Evolutionary conservation across 805 yeast genomes (phyloP).

Genomic region (Torulaspora maleeae): DNA sequence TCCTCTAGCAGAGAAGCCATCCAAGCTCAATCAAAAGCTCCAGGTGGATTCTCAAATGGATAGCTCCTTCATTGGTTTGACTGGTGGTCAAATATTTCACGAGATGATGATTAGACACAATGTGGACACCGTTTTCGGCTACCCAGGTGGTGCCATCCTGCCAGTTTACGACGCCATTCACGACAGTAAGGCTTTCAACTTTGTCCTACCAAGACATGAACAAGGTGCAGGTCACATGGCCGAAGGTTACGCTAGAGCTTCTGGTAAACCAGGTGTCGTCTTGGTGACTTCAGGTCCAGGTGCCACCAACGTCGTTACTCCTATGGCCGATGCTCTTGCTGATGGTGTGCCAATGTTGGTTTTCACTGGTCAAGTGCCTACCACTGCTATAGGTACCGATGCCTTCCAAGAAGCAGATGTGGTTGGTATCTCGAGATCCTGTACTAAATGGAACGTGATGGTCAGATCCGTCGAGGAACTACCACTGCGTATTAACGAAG

Average conservation of each 20-base stretch:
- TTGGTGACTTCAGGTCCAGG: slow-evolving; percentile 99
- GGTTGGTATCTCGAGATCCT: slow-evolving; percentile 91
- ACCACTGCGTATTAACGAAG: slow-evolving; percentile 94
- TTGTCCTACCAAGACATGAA: slow-evolving; percentile 92
- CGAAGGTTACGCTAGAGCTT: slow-evolving; percentile 94
- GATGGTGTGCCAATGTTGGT: slow-evolving; percentile 98
- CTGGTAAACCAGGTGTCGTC: slow-evolving; percentile 96
- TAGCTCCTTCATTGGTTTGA: slow-evolving; percentile 85
- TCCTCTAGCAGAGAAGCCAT: slow-evolving; percentile 13
- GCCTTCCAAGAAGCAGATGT: slow-evolving; percentile 99
- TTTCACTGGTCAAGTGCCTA: slow-evolving; percentile 95
- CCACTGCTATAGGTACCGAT: slow-evolving; percentile 94
- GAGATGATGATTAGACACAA: slow-evolving; percentile 97
- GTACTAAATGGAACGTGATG: slow-evolving; percentile 99
- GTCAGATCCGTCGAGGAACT: slow-evolving; percentile 90
- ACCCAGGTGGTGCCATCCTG: slow-evolving; percentile 98
- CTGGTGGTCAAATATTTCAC: slow-evolving; percentile 98
- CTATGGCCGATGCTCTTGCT: slow-evolving; percentile 94
- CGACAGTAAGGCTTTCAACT: slow-evolving; percentile 82
- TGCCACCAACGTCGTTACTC: slow-evolving; percentile 97
- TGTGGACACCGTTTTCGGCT: slow-evolving; percentile 94
- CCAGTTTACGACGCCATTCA: slow-evolving; percentile 97
- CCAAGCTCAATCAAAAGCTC: slow-evolving; percentile 12
- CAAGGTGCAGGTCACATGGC: slow-evolving; percentile 99
- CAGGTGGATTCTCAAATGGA: slow-evolving; percentile 44